phyloP scores from a whole-genome alignment of 306 rosid species.

The Casuarina glauca region DNA sequence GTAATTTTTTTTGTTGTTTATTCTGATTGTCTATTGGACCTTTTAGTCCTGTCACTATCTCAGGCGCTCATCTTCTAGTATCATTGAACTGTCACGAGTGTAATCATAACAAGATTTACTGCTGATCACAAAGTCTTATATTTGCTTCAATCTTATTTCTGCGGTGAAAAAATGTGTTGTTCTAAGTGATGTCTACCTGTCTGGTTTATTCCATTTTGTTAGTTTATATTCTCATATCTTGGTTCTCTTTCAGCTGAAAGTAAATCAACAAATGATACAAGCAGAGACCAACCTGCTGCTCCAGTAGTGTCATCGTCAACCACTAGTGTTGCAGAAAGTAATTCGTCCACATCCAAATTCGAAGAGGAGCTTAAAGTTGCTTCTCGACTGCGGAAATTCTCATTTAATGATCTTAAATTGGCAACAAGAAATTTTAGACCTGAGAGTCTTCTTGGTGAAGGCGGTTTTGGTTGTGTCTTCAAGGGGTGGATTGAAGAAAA shows the following conservation, averaged over 20 bases:
- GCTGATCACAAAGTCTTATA: neutral
- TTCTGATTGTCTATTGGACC: neutral
- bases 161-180: neutral
- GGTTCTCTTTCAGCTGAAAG: constrained; percentile 48
- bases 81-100: neutral
- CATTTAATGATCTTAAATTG: constrained; percentile 84
- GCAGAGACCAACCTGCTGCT: constrained; percentile 75
- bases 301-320: constrained; percentile 70
- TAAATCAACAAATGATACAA: constrained; percentile 70
- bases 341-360: constrained; percentile 78
- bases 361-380: constrained; percentile 97
- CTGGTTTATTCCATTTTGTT: constrained; percentile 12
- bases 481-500: constrained; percentile 99
- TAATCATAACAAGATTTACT: neutral
- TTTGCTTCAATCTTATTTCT: neutral
- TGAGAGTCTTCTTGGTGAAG: constrained; percentile 99
- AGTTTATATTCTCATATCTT: constrained; percentile 3
- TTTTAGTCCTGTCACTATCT: neutral
- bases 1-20: neutral
- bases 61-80: neutral
- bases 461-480: constrained; percentile 98
- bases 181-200: neutral
- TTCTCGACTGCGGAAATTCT: constrained; percentile 76
- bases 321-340: constrained; percentile 89
- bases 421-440: constrained; percentile 98